phyloP scores from a whole-genome alignment of 306 rosid species.

The Carpinus fangiana region DNA sequence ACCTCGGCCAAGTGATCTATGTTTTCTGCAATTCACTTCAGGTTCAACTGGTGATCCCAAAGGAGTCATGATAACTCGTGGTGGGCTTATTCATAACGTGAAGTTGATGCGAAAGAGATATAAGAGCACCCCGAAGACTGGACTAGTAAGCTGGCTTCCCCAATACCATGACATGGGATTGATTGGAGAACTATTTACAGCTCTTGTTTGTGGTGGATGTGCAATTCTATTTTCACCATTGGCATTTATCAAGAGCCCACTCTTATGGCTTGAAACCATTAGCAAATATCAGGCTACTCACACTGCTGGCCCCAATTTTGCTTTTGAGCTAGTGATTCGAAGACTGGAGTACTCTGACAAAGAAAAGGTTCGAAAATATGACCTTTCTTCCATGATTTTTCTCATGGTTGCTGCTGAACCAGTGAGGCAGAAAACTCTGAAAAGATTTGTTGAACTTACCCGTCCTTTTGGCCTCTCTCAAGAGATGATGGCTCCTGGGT shows the following conservation, averaged over 20 bases:
- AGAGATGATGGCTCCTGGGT: constrained; percentile 87
- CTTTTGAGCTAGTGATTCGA: constrained; percentile 77
- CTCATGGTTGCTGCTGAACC: constrained; percentile 98
- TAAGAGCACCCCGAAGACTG: constrained; percentile 78
- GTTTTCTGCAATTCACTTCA: constrained; percentile 86
- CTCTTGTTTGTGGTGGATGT: constrained; percentile 83
- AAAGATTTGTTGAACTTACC: constrained; percentile 71
- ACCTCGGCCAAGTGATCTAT: constrained; percentile 55
- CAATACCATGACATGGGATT: constrained; percentile 98
- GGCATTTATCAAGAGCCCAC: constrained; percentile 82
- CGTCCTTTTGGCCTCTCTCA: constrained; percentile 67
- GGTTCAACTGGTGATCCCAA: constrained; percentile 96
- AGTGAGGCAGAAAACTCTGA: constrained; percentile 77
- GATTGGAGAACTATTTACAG: constrained; percentile 84
- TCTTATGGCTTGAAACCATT: constrained; percentile 77
- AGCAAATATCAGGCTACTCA: constrained; percentile 90
- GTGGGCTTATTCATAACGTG: constrained; percentile 86
- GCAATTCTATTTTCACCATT: constrained; percentile 85
- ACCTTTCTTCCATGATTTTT: constrained; percentile 73
- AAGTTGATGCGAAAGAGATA: constrained; percentile 75
- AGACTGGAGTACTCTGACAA: constrained; percentile 59
- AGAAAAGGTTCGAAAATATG: constrained; percentile 42
- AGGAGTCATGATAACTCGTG: constrained; percentile 94
- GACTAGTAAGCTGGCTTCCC: constrained; percentile 91
- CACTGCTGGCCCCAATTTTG: constrained; percentile 96